phyloP scores from a whole-genome alignment of 75 land plant species.

The Azolla pinnata region DNA sequence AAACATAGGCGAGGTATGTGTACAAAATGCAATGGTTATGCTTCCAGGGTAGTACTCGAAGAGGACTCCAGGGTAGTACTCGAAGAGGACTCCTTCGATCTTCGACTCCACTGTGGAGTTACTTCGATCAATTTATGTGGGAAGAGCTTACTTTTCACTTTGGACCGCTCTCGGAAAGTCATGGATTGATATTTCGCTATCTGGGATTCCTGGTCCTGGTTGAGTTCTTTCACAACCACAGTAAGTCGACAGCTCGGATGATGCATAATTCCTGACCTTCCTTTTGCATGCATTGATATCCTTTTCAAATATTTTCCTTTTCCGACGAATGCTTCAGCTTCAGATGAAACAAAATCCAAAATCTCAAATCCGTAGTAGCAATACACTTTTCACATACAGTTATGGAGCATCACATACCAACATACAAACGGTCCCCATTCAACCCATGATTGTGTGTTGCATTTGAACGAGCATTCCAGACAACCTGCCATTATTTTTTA shows the following conservation, averaged over 20 bases:
- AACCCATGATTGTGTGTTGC: slow-evolving; percentile 88
- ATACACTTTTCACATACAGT: not conserved
- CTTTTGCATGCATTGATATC: slow-evolving; percentile 62
- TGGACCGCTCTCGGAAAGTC: slow-evolving; percentile 49
- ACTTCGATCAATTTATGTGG: slow-evolving; percentile 75
- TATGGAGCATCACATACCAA: slow-evolving; percentile 42
- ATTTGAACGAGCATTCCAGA: slow-evolving; percentile 91
- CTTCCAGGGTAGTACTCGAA: too few relatives aligned
- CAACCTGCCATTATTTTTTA: too few relatives aligned
- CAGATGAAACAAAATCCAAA: slow-evolving; percentile 4
- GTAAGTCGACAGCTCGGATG: slow-evolving; percentile 79
- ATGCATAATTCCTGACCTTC: slow-evolving; percentile 52
- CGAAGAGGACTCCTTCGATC: slow-evolving; percentile 15
- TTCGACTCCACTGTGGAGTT: slow-evolving; percentile 58
- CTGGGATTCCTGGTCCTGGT: slow-evolving; percentile 76
- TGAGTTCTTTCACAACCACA: slow-evolving; percentile 72
- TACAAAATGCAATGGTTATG: too few relatives aligned
- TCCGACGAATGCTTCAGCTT: slow-evolving; percentile 97
- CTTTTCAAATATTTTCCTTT: slow-evolving; percentile 73
- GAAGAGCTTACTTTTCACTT: slow-evolving; percentile 48
- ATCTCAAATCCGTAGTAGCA: not conserved
- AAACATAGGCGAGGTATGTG: too few relatives aligned
- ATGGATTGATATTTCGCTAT: slow-evolving; percentile 61
- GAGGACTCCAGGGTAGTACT: slow-evolving; percentile 14
- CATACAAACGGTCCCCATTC: slow-evolving; percentile 71